Evolutionary conservation across 1,284 basidiomycete genomes (phyloP).

Genomic region (Trichosporon sp.): DNA sequence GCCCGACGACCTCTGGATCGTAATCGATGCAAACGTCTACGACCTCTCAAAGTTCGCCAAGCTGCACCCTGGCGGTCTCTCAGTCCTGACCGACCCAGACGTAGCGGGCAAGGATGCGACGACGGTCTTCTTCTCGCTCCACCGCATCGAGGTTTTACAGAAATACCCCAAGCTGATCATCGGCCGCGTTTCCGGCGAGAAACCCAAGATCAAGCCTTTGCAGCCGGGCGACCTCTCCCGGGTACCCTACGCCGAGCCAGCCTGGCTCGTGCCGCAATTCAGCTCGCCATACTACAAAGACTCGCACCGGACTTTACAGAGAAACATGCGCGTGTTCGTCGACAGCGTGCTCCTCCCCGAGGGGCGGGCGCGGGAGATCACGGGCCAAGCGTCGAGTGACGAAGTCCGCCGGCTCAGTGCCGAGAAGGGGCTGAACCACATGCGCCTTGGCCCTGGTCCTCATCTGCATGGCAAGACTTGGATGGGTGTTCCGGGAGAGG

Average conservation of each 20-base stretch:
- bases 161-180: conserved; percentile 66
- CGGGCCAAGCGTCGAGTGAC: conserved; percentile 60
- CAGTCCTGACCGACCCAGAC: conserved; percentile 48
- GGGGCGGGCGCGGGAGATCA: conserved; percentile 62
- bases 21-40: conserved; percentile 78
- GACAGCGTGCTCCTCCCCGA: conserved; percentile 53
- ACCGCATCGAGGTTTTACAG: conserved; percentile 72
- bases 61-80: conserved; percentile 74
- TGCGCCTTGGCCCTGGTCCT: conserved; percentile 74
- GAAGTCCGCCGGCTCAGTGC: conserved; percentile 46
- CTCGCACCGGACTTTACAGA: conserved; percentile 48
- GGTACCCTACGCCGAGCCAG: conserved; percentile 75
- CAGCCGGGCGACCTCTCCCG: conserved; percentile 56
- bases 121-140: conserved; percentile 75
- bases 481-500: conserved; percentile 78
- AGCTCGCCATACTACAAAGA: conserved; percentile 79
- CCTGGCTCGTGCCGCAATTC: conserved; percentile 74
- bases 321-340: conserved; percentile 52
- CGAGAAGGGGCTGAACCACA: conserved; percentile 72
- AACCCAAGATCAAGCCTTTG: conserved; percentile 55
- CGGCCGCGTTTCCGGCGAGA: conserved; percentile 63
- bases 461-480: conserved; percentile 76
- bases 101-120: conserved; percentile 73
- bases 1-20: conserved; percentile 70
- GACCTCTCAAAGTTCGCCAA: conserved; percentile 69